Evolutionary conservation across 352 stramenopile species (phyloP), one percentile per base, ranked within the genome.

Genomic region (Phytophthora vignae): DNA sequence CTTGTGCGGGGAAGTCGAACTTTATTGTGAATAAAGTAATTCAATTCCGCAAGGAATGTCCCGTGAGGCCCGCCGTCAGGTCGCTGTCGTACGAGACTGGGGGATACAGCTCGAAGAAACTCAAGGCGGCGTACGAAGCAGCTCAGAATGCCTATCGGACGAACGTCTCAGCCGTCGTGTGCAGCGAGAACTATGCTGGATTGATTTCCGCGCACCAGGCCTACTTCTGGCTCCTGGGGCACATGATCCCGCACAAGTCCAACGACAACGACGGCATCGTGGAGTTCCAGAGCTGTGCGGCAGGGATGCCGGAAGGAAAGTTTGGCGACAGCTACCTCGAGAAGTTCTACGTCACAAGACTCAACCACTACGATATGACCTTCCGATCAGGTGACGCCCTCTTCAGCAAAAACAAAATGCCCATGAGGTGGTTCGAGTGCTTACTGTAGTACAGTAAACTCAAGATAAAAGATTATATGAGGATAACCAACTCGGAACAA

Each of bases 291-390:
- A 85, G 77, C 65, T 88, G 80, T 56, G 31, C 55, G 14, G 70
- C 14, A 3, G 77, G 77, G 3, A 61, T 85, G 4, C 17, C 67
- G 1, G 48, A 22, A 3, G 53, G 52, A 19, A 72, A 69, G 27
- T 85, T 81, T 31, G 54, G 67, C 25, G 68, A 67, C 44, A 64
- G n/a, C 31, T 86, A 83, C 72, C 33, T 25, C 1, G 70, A 65
- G 11, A 38, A 21, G 15, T 81, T 81, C 58, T 89, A 89, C 63
- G 40, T 78, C 36, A 79, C 79, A n/a, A 70, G 38, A 4, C 52
- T 90, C 36, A 90, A 87, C 55, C 78, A 90, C 63, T 48, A 61
- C 10, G 82, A 87, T 31, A 82, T 69, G 25, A 58, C 76, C 21
- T 82, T 88, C 64, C 78, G 62, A 31, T 67, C 79, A 55, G 80